A percentile compares a stretch with the other conserved stretches of the same genome.
Conservation (phyloP, 495 filamentous ascomycete species). For the Penicillium paxilli region DNA sequence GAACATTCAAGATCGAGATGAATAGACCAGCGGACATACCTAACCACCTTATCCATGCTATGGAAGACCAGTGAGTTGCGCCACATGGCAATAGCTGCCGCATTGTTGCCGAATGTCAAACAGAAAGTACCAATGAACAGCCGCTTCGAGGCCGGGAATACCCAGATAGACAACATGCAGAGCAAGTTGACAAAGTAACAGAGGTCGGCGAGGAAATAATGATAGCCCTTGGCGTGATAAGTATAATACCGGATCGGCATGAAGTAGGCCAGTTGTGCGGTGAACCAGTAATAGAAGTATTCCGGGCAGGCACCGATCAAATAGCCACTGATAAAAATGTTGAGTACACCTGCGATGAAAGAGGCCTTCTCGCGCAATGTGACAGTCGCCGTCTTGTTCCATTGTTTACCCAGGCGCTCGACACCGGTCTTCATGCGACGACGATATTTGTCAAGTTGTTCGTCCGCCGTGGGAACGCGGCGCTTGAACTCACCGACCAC, state of each 20-base stretch:
- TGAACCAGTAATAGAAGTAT: constrained; percentile 91
- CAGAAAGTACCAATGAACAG: constrained; percentile 93
- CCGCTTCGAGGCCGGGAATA: constrained; percentile 86
- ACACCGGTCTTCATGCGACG: constrained; percentile 82
- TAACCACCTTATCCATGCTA: constrained; percentile 92
- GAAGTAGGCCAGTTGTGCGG: constrained; percentile 80
- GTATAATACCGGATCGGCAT: constrained; percentile 94
- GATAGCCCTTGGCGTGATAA: constrained; percentile 86
- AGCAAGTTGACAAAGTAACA: constrained; percentile 98
- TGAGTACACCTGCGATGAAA: constrained; percentile 93
- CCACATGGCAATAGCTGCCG: constrained; percentile 99
- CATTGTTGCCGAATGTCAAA: constrained; percentile 92
- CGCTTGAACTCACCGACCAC: constrained; percentile 87
- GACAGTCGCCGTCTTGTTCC: constrained; percentile 85
- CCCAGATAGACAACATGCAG: constrained; percentile 79
- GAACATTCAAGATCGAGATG: not conserved
- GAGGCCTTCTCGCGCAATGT: constrained; percentile 91
- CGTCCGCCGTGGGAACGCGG: constrained; percentile 79
- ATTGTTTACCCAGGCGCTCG: constrained; percentile 80
- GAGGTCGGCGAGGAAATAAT: constrained; percentile 96
- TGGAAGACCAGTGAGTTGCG: constrained; percentile 98
- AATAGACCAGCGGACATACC: constrained; percentile 51
- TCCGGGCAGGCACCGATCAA: constrained; percentile 84
- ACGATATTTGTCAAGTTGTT: constrained; percentile 88
- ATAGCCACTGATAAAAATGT: constrained; percentile 95